These are phyloP conservation scores for Grigorovia yakushimaensis DNA, from an alignment of 805 yeast genomes.

Conservation along the genomic window DNA sequence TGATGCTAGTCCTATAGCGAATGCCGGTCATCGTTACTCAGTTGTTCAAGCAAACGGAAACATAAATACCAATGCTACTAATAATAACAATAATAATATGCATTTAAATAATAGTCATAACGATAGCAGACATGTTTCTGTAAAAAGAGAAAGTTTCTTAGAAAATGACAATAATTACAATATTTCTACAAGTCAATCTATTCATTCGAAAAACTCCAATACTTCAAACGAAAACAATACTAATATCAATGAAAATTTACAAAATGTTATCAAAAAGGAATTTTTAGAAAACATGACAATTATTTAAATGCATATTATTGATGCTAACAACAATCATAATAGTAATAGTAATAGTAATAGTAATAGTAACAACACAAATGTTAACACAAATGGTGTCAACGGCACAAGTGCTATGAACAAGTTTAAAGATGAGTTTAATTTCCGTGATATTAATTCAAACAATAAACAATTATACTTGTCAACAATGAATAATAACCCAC, in stretches of 20 bases:
- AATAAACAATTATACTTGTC: constrained; percentile 10
- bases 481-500: constrained; percentile 18
- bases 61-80: not conserved
- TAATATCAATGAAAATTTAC: not conserved
- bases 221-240: not conserved
- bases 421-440: not conserved
- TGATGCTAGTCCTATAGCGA: not conserved
- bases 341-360: not conserved
- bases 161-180: not conserved
- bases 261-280: not conserved
- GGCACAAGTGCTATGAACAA: not conserved
- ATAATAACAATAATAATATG: not conserved
- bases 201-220: not conserved
- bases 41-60: not conserved
- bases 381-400: not conserved
- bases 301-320: not conserved
- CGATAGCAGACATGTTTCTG: not conserved
- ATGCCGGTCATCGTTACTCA: not conserved
- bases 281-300: not conserved
- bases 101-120: not conserved
- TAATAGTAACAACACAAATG: not conserved
- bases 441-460: constrained; percentile 1
- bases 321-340: not conserved
- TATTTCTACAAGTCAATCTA: not conserved
- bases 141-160: not conserved